Base-by-base conservation (phyloP, 2,329 filamentous ascomycete genomes). In the Pseudopyrenochaeta lycopersici region DNA sequence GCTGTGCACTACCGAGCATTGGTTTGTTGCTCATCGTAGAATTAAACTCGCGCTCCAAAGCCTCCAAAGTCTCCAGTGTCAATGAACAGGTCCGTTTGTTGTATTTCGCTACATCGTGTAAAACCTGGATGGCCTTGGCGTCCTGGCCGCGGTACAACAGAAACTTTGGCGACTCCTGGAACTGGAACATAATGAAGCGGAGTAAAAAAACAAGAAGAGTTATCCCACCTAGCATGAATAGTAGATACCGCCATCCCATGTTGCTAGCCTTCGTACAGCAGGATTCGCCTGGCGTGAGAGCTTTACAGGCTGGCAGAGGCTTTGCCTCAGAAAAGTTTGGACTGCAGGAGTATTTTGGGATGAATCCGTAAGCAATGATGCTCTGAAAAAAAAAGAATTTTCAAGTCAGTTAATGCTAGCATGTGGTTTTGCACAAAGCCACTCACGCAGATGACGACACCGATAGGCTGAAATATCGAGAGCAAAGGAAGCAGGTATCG, bases 151-250 rank as follows among this genome's bases (percentile, higher is more conserved):
- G 74, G 36, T 80, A 81, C 7, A 88, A 73, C 5, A 85, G 76
- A 59, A 84, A 87, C 62, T 88, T 88, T 0, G 85, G 85, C 1
- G 84, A 86, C 61, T 88, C 85, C 54, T 79, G 80, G 41, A 88
- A 81, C 4, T 76, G 74, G 60, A 88, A 81, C 32, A 87, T 64
- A 1, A 82, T 79, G 32, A 86, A 77, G 17, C 85, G 82, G 1
- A 82, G 63, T 39, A 86, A 66, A 38, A 84, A 86, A 11, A 80
- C 68, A 11, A 72, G 49, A 1, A 80, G 57, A 0, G 77, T 80
- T 35, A 74, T 68, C 0, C 66, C 68, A 1, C 78, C 77, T 6
- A 80, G 66, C 1, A 74, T 78, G 56, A 74, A 78, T 32, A 79
- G 59, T 5, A 79, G 58, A 56, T 80, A 80, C 32, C 78, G 66